A percentile compares a stretch with the other conserved stretches of the same genome.
Conservation (phyloP, 768 basidiomycete genomes). For the Phlebiopsis gigantea region DNA sequence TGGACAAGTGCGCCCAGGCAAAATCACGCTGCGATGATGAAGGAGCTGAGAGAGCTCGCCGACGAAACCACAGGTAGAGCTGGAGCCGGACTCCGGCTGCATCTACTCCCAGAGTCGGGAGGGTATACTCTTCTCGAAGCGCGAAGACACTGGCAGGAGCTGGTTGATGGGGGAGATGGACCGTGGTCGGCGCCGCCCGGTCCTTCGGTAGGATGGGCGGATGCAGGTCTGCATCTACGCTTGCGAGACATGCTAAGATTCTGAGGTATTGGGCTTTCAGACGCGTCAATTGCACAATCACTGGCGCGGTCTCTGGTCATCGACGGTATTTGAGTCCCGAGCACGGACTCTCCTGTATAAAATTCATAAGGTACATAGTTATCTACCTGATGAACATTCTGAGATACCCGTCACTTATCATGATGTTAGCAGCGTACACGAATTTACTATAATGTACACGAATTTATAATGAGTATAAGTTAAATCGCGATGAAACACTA, state of each 20-base stretch:
- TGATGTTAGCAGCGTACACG: no score
- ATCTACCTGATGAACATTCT: no score
- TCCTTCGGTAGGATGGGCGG: not conserved
- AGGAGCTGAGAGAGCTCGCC: not conserved
- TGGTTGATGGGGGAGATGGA: not conserved
- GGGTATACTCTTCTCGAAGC: not conserved
- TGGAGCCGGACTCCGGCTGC: not conserved
- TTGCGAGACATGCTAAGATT: not conserved
- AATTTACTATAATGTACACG: no score
- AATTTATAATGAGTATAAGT: no score
- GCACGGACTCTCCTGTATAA: no score
- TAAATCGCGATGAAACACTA: no score
- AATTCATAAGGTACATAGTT: no score
- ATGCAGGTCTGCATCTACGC: not conserved
- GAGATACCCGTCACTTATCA: no score
- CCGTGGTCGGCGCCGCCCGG: not conserved
- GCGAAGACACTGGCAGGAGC: not conserved
- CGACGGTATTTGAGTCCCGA: no score
- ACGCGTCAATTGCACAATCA: not conserved
- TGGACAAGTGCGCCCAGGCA: not conserved
- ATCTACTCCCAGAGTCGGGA: not conserved
- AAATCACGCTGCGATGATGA: not conserved
- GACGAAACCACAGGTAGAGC: not conserved
- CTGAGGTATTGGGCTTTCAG: not conserved
- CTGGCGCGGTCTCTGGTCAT: not conserved